Base-by-base conservation (phyloP, 2,329 filamentous ascomycete species). In the Claviceps paspali region DNA sequence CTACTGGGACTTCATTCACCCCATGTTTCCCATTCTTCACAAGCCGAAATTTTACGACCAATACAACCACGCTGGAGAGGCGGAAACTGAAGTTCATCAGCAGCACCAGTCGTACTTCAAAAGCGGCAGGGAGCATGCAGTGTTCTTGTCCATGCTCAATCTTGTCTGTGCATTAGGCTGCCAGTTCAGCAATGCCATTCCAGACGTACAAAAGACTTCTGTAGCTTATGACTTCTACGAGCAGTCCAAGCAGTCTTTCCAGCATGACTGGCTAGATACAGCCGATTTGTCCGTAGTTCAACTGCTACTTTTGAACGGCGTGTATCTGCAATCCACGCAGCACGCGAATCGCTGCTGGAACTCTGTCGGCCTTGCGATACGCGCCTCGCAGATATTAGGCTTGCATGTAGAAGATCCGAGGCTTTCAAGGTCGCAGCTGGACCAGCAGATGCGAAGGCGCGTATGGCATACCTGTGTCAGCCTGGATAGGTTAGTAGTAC, bases 321-420 rank as follows among this genome's bases (percentile, higher is more conserved):
- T 33, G 12, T 38, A 38, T 32, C 17, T 38, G n/a, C 36, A 38
- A 17, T 38, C 36, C 15, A 38, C 36, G 3, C 36, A 21, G 15
- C 36, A 38, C 17, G 36, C 36, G 12, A 38, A 38, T 15, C 36
- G 36, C 6, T 38, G 36, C 36, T 38, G 36, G 36, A 38, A 38
- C 23, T 38, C 36, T 14, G 29, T 38, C 15, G 36, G 36, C 5
- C 36, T 38, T 27, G 36, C 36, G 12, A 38, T 38, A 32, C 36
- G 36, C 9, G 29, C 30, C 23, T 38, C 36, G 12, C 36, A 38
- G 12, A 38, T 38, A 10, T 12, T 38, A 17, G 36, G 36, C 2
- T 17, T 38, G 12, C 36, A 38, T 21, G 36, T 32, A 8, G 36
- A 38, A 22, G 22, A 23, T 3, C 36, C 15, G 18, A 32, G n/a